phyloP scores from a whole-genome alignment of 148 eudicot genomes.

The Cornus florida region DNA sequence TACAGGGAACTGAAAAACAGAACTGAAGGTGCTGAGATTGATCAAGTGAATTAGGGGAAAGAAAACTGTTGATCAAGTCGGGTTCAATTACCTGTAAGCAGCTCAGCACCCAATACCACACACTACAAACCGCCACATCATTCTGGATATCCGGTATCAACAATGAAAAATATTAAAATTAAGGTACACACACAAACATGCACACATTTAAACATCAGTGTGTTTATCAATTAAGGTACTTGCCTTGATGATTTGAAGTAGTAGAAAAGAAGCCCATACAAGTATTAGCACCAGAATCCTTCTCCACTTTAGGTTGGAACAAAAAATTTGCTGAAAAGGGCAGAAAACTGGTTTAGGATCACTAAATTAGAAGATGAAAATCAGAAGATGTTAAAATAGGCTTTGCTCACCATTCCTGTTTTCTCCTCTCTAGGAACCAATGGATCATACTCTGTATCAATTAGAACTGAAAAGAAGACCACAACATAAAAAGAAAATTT shows the following conservation, averaged over 20 bases:
- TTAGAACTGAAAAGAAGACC: slow-evolving; percentile 51
- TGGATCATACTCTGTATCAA: slow-evolving; percentile 72
- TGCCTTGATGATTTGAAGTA: slow-evolving; percentile 88
- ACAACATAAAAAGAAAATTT: slow-evolving; percentile 4
- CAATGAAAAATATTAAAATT: neutral
- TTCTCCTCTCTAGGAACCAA: slow-evolving; percentile 68
- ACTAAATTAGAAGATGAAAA: neutral
- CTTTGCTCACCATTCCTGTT: slow-evolving; percentile 56
- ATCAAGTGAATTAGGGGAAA: neutral
- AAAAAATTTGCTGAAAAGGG: slow-evolving; percentile 56
- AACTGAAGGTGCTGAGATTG: neutral
- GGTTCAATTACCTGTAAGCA: slow-evolving; percentile 62
- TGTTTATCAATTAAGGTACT: neutral
- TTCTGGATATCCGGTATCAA: slow-evolving; percentile 48
- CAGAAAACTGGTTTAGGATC: neutral
- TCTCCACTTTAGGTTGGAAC: slow-evolving; percentile 63
- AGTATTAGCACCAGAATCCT: slow-evolving; percentile 51
- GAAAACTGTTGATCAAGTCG: neutral
- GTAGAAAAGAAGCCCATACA: slow-evolving; percentile 70
- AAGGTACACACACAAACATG: neutral
- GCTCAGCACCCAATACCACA: slow-evolving; percentile 77
- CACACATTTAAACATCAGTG: neutral
- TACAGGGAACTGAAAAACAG: slow-evolving; percentile 58
- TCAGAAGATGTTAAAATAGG: neutral
- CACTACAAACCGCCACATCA: slow-evolving; percentile 50